Evolutionary conservation across 257 asterid species (phyloP).

Genomic region (Capsicum rhomboideum): DNA sequence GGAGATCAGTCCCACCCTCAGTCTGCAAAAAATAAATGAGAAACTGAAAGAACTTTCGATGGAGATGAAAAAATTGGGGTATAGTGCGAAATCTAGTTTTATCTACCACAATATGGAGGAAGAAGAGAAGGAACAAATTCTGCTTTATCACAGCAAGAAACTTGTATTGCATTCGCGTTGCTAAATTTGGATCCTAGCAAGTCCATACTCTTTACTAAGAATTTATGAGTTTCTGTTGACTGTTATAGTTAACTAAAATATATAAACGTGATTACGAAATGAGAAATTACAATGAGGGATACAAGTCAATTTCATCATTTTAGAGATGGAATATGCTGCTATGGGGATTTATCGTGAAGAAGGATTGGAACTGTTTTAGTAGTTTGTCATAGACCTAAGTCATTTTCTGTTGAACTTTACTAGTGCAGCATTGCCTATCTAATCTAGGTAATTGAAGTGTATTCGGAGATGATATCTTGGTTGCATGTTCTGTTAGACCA

Average conservation of each 20-base stretch:
- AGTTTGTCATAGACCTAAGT: background rate
- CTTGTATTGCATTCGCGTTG: conserved; percentile 23
- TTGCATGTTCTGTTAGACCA: too few species aligned
- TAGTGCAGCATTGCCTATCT: background rate
- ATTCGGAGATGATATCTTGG: background rate
- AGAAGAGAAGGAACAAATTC: conserved; percentile 68
- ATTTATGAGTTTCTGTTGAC: conserved; percentile 73
- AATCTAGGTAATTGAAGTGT: background rate
- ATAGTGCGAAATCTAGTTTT: conserved; percentile 41
- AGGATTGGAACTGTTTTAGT: background rate
- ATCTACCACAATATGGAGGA: conserved; percentile 80
- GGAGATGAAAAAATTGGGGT: conserved; percentile 57
- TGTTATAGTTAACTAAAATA: conserved; percentile 59
- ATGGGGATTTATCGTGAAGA: conserved; percentile 68
- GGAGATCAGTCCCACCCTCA: conserved; percentile 65
- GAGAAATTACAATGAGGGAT: conserved; percentile 65
- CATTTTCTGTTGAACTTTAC: background rate
- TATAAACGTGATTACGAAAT: conserved; percentile 35
- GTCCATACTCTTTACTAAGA: conserved; percentile 57
- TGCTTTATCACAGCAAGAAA: conserved; percentile 72
- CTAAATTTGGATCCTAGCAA: conserved; percentile 9
- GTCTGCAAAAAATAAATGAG: conserved; percentile 32
- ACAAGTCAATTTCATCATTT: conserved; percentile 74
- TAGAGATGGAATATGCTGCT: conserved; percentile 55
- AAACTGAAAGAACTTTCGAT: conserved; percentile 38